Percentiles rank a stretch among this genome's conserved stretches.
Conservation (phyloP, 495 filamentous ascomycete species). For the Penicillium pulvis region DNA sequence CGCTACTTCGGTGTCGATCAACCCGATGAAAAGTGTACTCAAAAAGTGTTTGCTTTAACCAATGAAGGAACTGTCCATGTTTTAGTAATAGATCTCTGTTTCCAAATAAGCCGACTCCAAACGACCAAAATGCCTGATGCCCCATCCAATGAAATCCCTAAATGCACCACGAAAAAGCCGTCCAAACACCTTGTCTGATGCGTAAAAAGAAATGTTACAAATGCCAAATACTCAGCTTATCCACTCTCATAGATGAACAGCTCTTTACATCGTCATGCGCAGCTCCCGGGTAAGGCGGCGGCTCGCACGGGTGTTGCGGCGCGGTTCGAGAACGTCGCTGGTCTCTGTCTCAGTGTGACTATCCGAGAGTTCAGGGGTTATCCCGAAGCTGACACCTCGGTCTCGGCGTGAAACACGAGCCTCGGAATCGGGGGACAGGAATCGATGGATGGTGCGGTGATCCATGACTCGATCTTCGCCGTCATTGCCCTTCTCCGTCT, state of each 20-base stretch:
- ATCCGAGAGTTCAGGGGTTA: conserved; percentile 44
- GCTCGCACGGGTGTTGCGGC: conserved; percentile 40
- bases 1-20: conserved; percentile 20
- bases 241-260: neutral
- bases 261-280: conserved; percentile 45
- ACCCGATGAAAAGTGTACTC: conserved; percentile 11
- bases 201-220: conserved; percentile 16
- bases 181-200: conserved; percentile 14
- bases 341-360: conserved; percentile 40
- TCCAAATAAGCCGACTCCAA: neutral
- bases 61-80: neutral
- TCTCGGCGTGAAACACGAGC: conserved; percentile 53
- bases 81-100: conserved; percentile 9
- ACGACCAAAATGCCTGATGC: neutral
- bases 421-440: conserved; percentile 67
- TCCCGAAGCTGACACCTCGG: conserved; percentile 41
- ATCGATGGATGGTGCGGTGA: conserved; percentile 70
- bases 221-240: neutral
- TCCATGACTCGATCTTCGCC: conserved; percentile 76
- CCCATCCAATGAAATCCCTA: neutral
- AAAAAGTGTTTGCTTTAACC: neutral
- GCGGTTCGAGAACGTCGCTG: conserved; percentile 36
- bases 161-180: conserved; percentile 12
- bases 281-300: conserved; percentile 38
- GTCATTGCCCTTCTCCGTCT: conserved; percentile 84